Base-by-base conservation (phyloP, 768 basidiomycete species). In the Psilocybe tampanensis region DNA sequence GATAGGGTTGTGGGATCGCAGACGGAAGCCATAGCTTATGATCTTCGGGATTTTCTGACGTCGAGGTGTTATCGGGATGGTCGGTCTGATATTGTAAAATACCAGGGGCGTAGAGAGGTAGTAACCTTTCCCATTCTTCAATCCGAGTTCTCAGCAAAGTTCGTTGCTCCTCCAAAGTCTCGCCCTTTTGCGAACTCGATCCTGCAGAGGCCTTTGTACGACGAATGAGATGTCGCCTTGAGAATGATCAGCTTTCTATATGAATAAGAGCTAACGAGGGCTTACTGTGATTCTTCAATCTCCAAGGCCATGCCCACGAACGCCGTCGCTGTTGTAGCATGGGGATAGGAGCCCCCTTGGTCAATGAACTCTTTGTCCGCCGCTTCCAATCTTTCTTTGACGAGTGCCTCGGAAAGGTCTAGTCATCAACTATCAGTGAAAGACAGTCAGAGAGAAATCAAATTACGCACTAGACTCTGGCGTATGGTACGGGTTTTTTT, bases 81-180 rank as follows among this genome's bases (percentile, higher is more conserved):
- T 61, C 50, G 1, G 48, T 45, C 23, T 56, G 56, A 41, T 52
- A 56, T 29, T 64, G 60, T 4, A 61, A 45, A 4, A 63, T 43
- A 7, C 64, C 61, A 8, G 63, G 63, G 33, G 60, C 59, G 36
- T 64, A 66, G 19, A 64, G 52, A 0, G 52, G 21, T 6, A 44
- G 32, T 1, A 62, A 23, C 15, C 43, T 47, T 47, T 62, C 60
- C 63, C 45, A 47, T 47, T n/a, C 44, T 3, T 22, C 19, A 11
- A 45, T 45, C 3, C 44, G 44, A 23, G 21, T 3, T 3, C 7
- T 7, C 9, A 45, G 7, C 9, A 23, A n/a, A 45, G 19, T 45
- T 23, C 44, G n/a, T 45, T 45, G 61, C 21, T 63, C 58, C 15
- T 44, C 51, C 18, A 63, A 34, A 1, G 50, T 34, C 2, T 55